Evolutionary conservation across 2,329 filamentous ascomycete species (phyloP), one percentile per base, ranked within the genome.

Genomic region (Fusarium continuum): DNA sequence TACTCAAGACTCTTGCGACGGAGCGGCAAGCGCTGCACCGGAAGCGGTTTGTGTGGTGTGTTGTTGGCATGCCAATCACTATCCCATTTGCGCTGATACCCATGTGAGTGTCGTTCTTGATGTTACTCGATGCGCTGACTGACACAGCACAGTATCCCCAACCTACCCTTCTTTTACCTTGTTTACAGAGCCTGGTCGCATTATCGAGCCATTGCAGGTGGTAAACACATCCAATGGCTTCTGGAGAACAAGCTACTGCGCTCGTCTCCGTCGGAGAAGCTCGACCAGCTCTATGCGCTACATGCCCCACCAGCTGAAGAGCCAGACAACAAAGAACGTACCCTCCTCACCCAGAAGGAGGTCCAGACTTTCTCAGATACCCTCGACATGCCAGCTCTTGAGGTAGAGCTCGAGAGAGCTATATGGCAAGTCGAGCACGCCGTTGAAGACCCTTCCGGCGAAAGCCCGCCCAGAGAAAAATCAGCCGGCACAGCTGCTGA

Each of bases 81-180:
- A 85, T 88, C 2, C 95, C 95, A 0, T 87, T 98, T 75, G 93
- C 88, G 5, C 77, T 97, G 40, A 80, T 99, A 36, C 95, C 95
- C 39, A 74, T 98, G 92, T 96, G 85, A 78, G 91, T 81, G 31
- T 20, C 22, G 14, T 14, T 19, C n/a, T 11, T 34, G 11, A 9
- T 25, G 43, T 16, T 44, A 23, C 14, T 48, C 20, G 28, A 36
- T 19, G 23, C 14, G 8, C 16, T 17, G 8, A 17, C 47, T 41
- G 22, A 55, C 38, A 36, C 11, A 8, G 25, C 20, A 10, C 67
- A 96, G 92, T 61, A 84, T 97, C 63, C 93, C 94, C 29, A 97
- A 99, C 74, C 82, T 99, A 11, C 95, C 95, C 16, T 98, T 98
- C 82, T 98, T 98, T 81, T 99, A 98, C 76, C 85, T 98, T 34